phyloP scores from a whole-genome alignment of 441 rosid species.

The Macaranga tanarius region DNA sequence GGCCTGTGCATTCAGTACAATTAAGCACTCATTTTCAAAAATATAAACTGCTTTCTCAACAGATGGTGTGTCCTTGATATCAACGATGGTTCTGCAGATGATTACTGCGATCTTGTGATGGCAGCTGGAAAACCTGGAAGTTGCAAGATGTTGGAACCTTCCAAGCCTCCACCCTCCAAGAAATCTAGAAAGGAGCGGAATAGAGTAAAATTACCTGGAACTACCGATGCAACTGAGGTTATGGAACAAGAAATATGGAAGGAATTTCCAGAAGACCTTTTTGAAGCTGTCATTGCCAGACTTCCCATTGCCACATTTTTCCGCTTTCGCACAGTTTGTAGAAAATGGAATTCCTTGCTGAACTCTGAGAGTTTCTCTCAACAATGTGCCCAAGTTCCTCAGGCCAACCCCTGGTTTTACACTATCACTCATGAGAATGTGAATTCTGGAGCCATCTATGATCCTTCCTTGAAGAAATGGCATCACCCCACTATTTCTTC shows the following conservation, averaged over 20 bases:
- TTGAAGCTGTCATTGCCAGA: slow-evolving; percentile 86
- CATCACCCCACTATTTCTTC: slow-evolving; percentile 69
- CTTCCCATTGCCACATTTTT: slow-evolving; percentile 80
- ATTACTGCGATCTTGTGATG: slow-evolving; percentile 63
- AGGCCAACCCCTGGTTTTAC: slow-evolving; percentile 77
- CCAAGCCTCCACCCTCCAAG: slow-evolving; percentile 71
- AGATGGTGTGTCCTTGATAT: slow-evolving; percentile 65
- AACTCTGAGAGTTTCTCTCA: slow-evolving; percentile 78
- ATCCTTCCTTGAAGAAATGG: slow-evolving; percentile 86
- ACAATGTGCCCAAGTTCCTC: slow-evolving; percentile 61
- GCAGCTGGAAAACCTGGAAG: slow-evolving; percentile 74
- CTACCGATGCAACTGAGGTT: slow-evolving; percentile 39
- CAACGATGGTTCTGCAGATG: slow-evolving; percentile 64
- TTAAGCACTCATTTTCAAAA: background rate
- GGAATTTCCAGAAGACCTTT: slow-evolving; percentile 93
- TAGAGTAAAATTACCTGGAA: slow-evolving; percentile 48
- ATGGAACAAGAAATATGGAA: slow-evolving; percentile 88
- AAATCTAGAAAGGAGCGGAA: slow-evolving; percentile 67
- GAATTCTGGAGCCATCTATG: slow-evolving; percentile 86
- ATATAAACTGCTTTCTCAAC: slow-evolving; percentile 27
- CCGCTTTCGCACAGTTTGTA: slow-evolving; percentile 87
- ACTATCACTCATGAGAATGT: slow-evolving; percentile 80
- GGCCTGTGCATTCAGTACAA: background rate
- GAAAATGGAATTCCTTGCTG: slow-evolving; percentile 74
- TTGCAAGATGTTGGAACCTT: slow-evolving; percentile 61